phyloP scores from a whole-genome alignment of 2,329 filamentous ascomycete species.

The Balansia obtecta region DNA sequence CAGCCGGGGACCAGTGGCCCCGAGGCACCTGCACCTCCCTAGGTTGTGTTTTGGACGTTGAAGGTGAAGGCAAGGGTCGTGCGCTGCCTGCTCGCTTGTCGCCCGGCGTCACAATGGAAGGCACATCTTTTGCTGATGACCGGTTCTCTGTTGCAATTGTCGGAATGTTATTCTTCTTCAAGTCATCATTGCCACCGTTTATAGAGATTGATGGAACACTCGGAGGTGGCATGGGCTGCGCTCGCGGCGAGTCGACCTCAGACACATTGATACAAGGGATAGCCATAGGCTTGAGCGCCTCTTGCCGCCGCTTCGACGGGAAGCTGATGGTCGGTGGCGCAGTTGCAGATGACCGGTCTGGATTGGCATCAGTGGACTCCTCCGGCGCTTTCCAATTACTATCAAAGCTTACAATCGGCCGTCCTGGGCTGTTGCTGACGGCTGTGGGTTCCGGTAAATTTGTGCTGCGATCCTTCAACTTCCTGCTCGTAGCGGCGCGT shows the following conservation, averaged over 20 bases:
- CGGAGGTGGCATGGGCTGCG: slow-evolving; percentile 16
- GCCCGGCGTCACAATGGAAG: slow-evolving; percentile 35
- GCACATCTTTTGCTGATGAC: slow-evolving; percentile 25
- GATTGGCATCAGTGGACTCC: slow-evolving; percentile 54
- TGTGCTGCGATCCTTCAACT: slow-evolving; percentile 69
- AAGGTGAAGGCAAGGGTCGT: slow-evolving; percentile 33
- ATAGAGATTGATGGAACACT: slow-evolving; percentile 25
- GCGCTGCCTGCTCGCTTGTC: slow-evolving; percentile 16
- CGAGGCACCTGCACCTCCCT: slow-evolving; percentile 28
- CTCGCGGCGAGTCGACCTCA: slow-evolving; percentile 28
- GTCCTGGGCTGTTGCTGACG: slow-evolving; percentile 79
- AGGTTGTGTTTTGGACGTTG: slow-evolving; percentile 18
- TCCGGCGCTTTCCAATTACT: slow-evolving; percentile 66
- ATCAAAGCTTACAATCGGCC: slow-evolving; percentile 96
- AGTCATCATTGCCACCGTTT: slow-evolving; percentile 15
- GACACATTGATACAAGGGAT: slow-evolving; percentile 44
- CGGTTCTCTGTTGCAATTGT: slow-evolving; percentile 31
- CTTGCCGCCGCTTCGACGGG: slow-evolving; percentile 10
- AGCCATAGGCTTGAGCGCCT: slow-evolving; percentile 23
- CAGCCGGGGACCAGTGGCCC: slow-evolving; percentile 48
- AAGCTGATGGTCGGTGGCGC: slow-evolving; percentile 4
- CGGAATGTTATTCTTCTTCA: slow-evolving; percentile 26
- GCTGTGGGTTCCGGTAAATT: slow-evolving; percentile 81
- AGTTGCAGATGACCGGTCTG: slow-evolving; percentile 25
- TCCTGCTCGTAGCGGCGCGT: slow-evolving; percentile 80